Evolutionary conservation across 2,329 filamentous ascomycete species (phyloP), one percentile per base, ranked within the genome.

Genomic region (Rhynchosporium agropyri): DNA sequence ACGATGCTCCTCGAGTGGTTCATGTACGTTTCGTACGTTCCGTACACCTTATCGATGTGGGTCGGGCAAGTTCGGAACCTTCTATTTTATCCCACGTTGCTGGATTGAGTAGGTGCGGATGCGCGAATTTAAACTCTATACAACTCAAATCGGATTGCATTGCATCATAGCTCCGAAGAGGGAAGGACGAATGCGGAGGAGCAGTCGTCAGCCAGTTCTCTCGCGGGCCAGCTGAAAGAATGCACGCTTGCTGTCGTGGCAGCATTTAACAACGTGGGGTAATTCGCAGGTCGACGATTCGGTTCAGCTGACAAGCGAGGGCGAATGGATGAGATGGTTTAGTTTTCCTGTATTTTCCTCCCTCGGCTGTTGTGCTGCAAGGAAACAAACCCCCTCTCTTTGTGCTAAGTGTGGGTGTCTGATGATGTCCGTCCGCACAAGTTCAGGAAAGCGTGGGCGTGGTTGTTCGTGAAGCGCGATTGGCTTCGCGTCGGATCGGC

Each of bases 221-320:
- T 57, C 26, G 53, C 38, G 48, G 28, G n/a, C 20, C 38, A 40
- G 40, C 49, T 60, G 70, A 66, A 63, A 69, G 67, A 43, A 20
- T 20, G 20, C 20, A 20, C 20, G 20, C 69, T 69, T 70, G 65
- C 68, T 73, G 62, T 71, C 68, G 68, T 73, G 65, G 69, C 68
- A 62, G 71, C 68, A 74, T 74, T 63, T 51, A 63, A 73, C 70
- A 78, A 78, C 76, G 76, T 78, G 77, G 77, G 77, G 73, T 70
- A 71, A 40, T 26, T 43, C n/a, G 33, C 50, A 53, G 7, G 20
- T 53, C 38, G 33, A 53, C 50, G 33, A 53, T 53, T 53, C 51
- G 51, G 36, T 42, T 28, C 26, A 40, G 42, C 42, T 13, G 20
- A 40, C 15, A n/a, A 43, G 42, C 45, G 57, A 58, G 59, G 63